Evolutionary conservation across 2,329 filamentous ascomycete species (phyloP).

Genomic region (Venturia effusa): DNA sequence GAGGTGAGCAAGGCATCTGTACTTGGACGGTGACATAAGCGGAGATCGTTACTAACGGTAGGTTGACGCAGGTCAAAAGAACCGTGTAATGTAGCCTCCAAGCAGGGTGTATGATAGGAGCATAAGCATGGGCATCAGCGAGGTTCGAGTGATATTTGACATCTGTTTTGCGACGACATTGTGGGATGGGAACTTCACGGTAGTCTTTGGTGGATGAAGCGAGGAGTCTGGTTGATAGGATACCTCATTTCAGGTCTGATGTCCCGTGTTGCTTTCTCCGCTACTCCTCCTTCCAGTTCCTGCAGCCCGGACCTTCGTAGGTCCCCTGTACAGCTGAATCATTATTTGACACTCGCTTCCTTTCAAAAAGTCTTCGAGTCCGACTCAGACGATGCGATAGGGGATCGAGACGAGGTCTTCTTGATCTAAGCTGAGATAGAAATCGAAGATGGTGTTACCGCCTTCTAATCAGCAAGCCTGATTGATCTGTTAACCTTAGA

Average conservation of each 20-base stretch:
- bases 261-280: background rate
- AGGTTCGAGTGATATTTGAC: background rate
- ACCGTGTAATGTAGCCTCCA: constrained; percentile 6
- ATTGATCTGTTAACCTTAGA: background rate
- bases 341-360: background rate
- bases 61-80: constrained; percentile 3
- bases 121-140: background rate
- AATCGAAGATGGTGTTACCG: background rate
- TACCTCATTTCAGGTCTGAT: background rate
- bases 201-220: constrained; percentile 1
- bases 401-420: background rate
- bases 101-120: background rate
- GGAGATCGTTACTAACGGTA: background rate
- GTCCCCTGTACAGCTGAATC: background rate
- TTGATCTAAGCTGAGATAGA: background rate
- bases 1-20: constrained; percentile 45
- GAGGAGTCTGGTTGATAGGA: background rate
- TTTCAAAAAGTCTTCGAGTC: background rate
- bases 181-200: background rate
- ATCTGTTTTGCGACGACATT: background rate
- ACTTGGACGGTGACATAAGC: background rate
- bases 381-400: no score
- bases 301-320: background rate
- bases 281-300: background rate
- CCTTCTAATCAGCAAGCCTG: background rate